Evolutionary conservation across 768 basidiomycete species (phyloP), one percentile per base, ranked within the genome.

Genomic region (Xerocomellus chrysenteron): DNA sequence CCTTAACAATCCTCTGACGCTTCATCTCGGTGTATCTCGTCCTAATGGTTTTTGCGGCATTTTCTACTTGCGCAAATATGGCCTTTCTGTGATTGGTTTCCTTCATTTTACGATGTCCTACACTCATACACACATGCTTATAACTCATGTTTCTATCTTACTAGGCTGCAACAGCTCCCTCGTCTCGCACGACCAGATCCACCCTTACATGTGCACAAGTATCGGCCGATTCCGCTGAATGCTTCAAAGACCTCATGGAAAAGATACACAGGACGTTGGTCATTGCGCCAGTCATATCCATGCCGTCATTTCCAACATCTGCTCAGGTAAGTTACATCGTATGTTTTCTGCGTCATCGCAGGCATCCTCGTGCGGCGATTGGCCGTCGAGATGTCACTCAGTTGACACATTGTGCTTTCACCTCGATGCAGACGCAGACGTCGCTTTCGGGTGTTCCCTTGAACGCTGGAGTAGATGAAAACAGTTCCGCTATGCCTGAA

Each of bases 251-350:
- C 19, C 72, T 90, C 16, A 76, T 88, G 26, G 71, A 78, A n/a
- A 82, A 78, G 57, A 90, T 92, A 50, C 87, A 91, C 64, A 78
- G 80, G 51, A 79, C 81, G 19, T 74, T 92, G 26, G 77, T 82
- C 5, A 78, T 90, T 62, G 78, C 79, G 14, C 87, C 88, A 9
- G 69, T 78, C 5, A 67, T 78, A 36, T 79, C 83, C 17, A 73
- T 76, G 19, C 48, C 68, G 47, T 54, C 46, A 12, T 28, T 16
- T 19, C 9, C 47, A 44, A 21, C 48, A 33, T 49, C 56, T 37
- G 33, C 50, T 40, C 55, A 50, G 59, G 68, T 69, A 45, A 6
- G 68, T 56, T 69, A 45, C 8, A 68, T 56, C 36, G 41, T 50
- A 28, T 39, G 35, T 58, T 53, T 49, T 48, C 39, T 4, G 35